Base-by-base conservation (phyloP, 768 basidiomycete genomes). In the Pleurotus sapidus region DNA sequence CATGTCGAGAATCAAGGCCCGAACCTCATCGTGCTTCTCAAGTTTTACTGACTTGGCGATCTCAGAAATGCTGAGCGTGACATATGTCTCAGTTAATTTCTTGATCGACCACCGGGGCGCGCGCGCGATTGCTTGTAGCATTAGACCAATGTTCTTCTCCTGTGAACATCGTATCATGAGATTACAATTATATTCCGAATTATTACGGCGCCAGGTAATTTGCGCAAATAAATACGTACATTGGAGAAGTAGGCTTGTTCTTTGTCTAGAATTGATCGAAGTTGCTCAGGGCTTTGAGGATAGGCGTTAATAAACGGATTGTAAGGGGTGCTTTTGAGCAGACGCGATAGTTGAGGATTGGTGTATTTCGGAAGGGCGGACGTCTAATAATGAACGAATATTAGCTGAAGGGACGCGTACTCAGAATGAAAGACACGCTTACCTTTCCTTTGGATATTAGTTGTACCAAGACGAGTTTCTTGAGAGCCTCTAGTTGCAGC, bases 401-500 rank as follows among this genome's bases (percentile, higher is more conserved):
- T 34, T 34, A 2, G 8, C 11, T 11, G 9, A 34, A 11, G 30
- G 30, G 11, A 34, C 30, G 9, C 23, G 5, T 14, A 6, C 49
- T 40, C 20, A 30, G 42, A n/a, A 30, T 47, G 5, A 20, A 18
- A 24, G 9, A 34, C 9, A 7, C 9, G 4, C 74, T 18, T 23
- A 88, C 89, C 79, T 87, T 84, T 15, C 94, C 94, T 53, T 83
- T 78, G 18, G 81, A 75, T 57, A 95, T 90, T 46, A 95, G 71
- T 67, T 94, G 92, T 4, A 93, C 82, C 4, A 95, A 75, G 18
- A 81, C 72, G 47, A 93, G 73, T 71, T 95, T 94, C 78, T 95
- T 95, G 64, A 88, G 73, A 0, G 93, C 93, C 65, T 95, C 93
- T 63, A 94, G 70, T 68, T 96, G 93, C 3, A 95, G 74, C 6